Evolutionary conservation across 164 flowering plant genomes (phyloP), one percentile per base, ranked within the genome.

Genomic region (Vitis cinerea): DNA sequence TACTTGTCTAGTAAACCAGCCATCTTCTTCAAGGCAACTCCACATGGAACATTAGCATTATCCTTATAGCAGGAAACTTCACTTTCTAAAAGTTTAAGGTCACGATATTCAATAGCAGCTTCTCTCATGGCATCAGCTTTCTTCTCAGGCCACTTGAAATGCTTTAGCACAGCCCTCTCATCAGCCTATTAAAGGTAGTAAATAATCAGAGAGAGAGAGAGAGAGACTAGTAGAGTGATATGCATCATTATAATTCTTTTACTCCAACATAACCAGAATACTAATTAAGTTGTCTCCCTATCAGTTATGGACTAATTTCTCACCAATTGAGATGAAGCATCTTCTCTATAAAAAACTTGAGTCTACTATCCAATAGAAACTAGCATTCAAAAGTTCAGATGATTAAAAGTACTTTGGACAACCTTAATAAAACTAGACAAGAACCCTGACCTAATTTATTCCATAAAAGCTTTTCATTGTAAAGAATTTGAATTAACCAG

Each of bases 51-150:
- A 63, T 31, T 64, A 2, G 73, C 23, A 61, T 85, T 89, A 82
- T 87, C 86, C 77, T 72, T 68, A 53, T 69, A 84, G 8, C 79
- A 82, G 61, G 83, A 83, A 73, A 86, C 67, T 72, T 86, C 91
- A 53, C 5, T 72, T 74, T 85, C 84, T 56, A 89, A 69, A 61
- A 76, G 49, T 72, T 83, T 89, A 19, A 89, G 83, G 50, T 79
- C 87, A 16, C 91, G 87, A 68, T 87, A 89, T 61, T 86, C 94
- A 50, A 89, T 59, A 14, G 94, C 90, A 65, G 91, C 91, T 81
- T 89, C 94, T 57, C 91, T 65, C 84, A 89, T 73, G 57, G 90
- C 88, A 84, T 89, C 94, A 17, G 89, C 91, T 76, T 86, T 89
- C 70, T 52, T 83, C 84, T 89, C 91, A 9, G 91, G 94, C 94